Conservation (phyloP, 352 stramenopile genomes). For the Globisporangium okanoganense region DNA sequence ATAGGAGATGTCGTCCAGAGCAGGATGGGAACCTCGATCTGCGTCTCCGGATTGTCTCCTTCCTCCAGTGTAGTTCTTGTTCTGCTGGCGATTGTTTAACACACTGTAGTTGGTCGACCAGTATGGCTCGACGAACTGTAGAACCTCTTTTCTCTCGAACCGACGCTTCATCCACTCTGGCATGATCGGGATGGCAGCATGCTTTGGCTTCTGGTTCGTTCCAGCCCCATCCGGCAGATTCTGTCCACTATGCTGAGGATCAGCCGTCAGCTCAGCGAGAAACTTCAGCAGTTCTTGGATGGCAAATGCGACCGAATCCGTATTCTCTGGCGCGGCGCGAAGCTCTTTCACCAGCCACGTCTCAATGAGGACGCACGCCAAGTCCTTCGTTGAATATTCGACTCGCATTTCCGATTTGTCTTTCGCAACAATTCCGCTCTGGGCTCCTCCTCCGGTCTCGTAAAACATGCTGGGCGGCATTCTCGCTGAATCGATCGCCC, state of each 20-base stretch:
- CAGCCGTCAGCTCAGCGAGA: slow-evolving; percentile 62
- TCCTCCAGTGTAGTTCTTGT: slow-evolving; percentile 12
- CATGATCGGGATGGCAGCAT: slow-evolving; percentile 30
- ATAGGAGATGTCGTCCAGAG: slow-evolving; percentile 44
- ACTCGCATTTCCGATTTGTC: slow-evolving; percentile 36
- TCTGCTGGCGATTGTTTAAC: slow-evolving; percentile 14
- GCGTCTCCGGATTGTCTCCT: slow-evolving; percentile 11
- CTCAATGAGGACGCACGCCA: slow-evolving; percentile 82
- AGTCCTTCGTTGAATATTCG: slow-evolving; percentile 75
- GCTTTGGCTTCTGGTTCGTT: slow-evolving; percentile 14
- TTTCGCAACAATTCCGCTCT: slow-evolving; percentile 26
- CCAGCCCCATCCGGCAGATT: slow-evolving; percentile 15
- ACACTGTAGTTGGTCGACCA: slow-evolving; percentile 86
- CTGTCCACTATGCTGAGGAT: slow-evolving; percentile 73
- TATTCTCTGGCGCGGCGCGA: slow-evolving; percentile 79
- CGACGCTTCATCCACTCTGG: slow-evolving; percentile 82
- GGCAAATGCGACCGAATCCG: slow-evolving; percentile 72
- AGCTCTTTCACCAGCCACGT: slow-evolving; percentile 80
- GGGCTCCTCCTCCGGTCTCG: slow-evolving; percentile 27
- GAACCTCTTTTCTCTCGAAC: slow-evolving; percentile 80
- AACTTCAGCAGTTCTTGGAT: slow-evolving; percentile 88
- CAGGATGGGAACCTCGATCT: slow-evolving; percentile 20
- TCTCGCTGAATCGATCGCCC: slow-evolving; percentile 74
- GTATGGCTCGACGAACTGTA: slow-evolving; percentile 88
- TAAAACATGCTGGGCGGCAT: slow-evolving; percentile 71